A percentile compares a stretch with the other conserved stretches of the same genome.
phyloP scores from a whole-genome alignment of 73 alveolate genomes.

The Effrenium voratum region DNA sequence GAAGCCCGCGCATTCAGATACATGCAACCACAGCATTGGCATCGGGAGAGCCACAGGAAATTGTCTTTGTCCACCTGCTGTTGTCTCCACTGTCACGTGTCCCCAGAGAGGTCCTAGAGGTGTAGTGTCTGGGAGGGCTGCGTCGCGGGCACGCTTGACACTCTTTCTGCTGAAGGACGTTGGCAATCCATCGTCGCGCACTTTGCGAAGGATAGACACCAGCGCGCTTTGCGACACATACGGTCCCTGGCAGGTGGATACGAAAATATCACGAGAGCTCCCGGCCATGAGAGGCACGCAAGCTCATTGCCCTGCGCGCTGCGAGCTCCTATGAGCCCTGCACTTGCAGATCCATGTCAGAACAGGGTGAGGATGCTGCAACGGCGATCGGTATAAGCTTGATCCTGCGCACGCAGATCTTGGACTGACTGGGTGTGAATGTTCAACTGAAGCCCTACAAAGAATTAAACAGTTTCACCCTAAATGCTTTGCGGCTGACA shows the following conservation, averaged over 20 bases:
- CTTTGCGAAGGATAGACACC: neutral
- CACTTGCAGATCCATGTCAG: too few species aligned
- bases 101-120: too few species aligned
- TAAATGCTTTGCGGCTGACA: too few species aligned
- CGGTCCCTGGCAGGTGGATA: neutral
- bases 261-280: neutral
- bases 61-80: neutral
- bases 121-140: neutral
- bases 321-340: neutral
- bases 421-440: too few species aligned
- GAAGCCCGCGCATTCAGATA: neutral
- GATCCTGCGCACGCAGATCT: too few species aligned
- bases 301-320: conserved; percentile 1
- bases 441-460: too few species aligned
- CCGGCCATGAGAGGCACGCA: neutral
- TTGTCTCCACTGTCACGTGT: neutral
- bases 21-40: neutral
- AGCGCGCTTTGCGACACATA: conserved; percentile 14
- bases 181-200: conserved; percentile 5
- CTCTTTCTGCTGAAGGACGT: neutral
- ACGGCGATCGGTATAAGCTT: too few species aligned
- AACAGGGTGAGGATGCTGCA: too few species aligned
- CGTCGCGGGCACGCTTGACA: neutral
- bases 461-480: too few species aligned
- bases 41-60: neutral